Evolutionary conservation across 345 rosid genomes (phyloP).

Genomic region (Ailanthus altissimus): DNA sequence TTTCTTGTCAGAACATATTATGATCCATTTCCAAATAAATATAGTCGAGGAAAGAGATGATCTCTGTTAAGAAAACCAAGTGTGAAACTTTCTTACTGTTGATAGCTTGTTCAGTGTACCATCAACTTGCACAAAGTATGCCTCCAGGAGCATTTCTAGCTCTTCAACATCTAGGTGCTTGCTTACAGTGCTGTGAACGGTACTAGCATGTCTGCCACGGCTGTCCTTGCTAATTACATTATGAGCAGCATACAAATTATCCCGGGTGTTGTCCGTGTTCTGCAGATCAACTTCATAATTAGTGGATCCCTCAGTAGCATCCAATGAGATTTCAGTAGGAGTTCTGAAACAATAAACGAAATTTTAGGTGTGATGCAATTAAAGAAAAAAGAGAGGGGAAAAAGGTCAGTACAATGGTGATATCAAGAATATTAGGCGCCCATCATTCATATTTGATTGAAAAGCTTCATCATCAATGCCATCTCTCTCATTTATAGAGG

Average conservation of each 20-base stretch:
- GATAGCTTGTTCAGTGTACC: slow-evolving; percentile 87
- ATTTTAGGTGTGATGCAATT: not conserved
- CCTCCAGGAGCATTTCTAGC: slow-evolving; percentile 96
- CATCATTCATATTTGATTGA: slow-evolving; percentile 52
- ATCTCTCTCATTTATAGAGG: slow-evolving; percentile 60
- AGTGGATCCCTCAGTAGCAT: slow-evolving; percentile 33
- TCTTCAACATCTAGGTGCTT: slow-evolving; percentile 80
- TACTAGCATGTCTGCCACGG: slow-evolving; percentile 63
- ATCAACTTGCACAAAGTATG: slow-evolving; percentile 89
- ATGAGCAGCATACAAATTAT: slow-evolving; percentile 47
- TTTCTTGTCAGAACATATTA: not conserved
- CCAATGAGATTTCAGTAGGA: slow-evolving; percentile 49
- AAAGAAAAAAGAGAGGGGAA: not conserved
- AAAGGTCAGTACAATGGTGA: not conserved
- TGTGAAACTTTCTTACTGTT: slow-evolving; percentile 51
- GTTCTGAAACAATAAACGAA: slow-evolving; percentile 38
- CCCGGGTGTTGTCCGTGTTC: slow-evolving; percentile 40
- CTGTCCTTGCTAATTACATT: slow-evolving; percentile 51
- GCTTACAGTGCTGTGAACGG: slow-evolving; percentile 61
- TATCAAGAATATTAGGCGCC: slow-evolving; percentile 35
- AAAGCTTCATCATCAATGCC: slow-evolving; percentile 50
- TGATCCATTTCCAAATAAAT: slow-evolving; percentile 11
- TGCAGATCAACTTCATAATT: slow-evolving; percentile 40
- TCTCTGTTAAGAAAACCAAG: not conserved
- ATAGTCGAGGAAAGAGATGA: not conserved